Evolutionary conservation across 169 alveolate species (phyloP), one percentile per base, ranked within the genome.

Genomic region (Prorocentrum cordatum): DNA sequence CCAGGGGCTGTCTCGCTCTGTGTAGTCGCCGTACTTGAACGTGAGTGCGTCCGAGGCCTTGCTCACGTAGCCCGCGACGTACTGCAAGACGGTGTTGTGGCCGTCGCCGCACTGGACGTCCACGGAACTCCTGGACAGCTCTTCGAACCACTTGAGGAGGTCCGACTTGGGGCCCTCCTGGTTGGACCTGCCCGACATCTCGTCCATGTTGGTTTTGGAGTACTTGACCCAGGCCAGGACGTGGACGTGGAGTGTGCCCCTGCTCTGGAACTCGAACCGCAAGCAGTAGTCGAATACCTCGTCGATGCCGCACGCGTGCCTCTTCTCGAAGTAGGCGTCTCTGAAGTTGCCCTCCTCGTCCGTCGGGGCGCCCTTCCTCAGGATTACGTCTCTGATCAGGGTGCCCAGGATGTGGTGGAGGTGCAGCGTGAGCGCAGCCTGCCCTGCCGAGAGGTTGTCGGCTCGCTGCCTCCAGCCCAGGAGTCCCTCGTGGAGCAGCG

Each of bases 51-150:
- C 77, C 29, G 67, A 26, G 16, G 77, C 73, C 50, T 79, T 79
- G 2, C 64, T 4, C 1, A 39, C 32, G 66, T 79, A 79, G 38
- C 89, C 89, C 1, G 32, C 33, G 2, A 79, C 77, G 4, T 79
- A 79, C 12, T 29, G 16, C 54, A 79, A 7, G 33, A 79, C 3
- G 66, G 2, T 9, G 47, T 58, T 18, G 5, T 7, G 1, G 45
- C 84, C 84, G 16, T 18, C 42, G 1, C 71, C 50, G 66, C 50
- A 58, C 6, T 79, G 62, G 24, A 38, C 89, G 24, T 61, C 89
- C 0, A 32, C 64, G 0, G 38, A 18, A 20, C 50, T 38, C 3
- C 24, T 10, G 38, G 61, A 79, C 24, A 38, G 68, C 33, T 27
- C 20, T 35, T 79, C 89, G 3, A 79, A 18, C 22, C 22, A n/a